Evolutionary conservation across 768 basidiomycete species (phyloP).

Genomic region (Lactarius sanguifluus): DNA sequence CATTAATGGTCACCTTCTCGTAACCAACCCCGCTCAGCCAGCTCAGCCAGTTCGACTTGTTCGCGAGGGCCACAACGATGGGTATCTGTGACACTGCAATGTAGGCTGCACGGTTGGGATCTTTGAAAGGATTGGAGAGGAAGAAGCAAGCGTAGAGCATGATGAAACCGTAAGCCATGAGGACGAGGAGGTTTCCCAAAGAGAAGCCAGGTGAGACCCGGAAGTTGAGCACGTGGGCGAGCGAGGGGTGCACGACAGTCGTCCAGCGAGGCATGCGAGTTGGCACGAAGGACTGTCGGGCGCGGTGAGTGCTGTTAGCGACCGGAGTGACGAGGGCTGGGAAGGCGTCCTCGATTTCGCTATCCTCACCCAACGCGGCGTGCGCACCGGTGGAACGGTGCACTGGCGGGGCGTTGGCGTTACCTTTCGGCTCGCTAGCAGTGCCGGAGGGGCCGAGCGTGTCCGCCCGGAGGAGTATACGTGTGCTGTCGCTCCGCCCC

Average conservation of each 20-base stretch:
- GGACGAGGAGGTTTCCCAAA: conserved; percentile 40
- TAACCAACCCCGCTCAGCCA: conserved; percentile 46
- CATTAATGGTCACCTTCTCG: conserved; percentile 40
- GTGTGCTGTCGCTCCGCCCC: conserved; percentile 23
- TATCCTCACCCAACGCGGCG: not conserved
- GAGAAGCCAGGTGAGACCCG: conserved; percentile 40
- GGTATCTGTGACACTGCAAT: conserved; percentile 49
- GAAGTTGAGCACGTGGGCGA: conserved; percentile 36
- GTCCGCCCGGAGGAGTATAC: conserved; percentile 16
- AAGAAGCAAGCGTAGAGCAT: conserved; percentile 41
- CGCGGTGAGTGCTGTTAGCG: not conserved
- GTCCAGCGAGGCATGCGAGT: conserved; percentile 41
- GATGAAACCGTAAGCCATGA: conserved; percentile 38
- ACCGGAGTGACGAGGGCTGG: conserved; percentile 2
- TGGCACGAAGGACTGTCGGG: conserved; percentile 29
- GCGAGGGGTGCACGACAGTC: conserved; percentile 34
- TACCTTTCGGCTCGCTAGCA: not conserved
- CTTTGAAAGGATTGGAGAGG: conserved; percentile 38
- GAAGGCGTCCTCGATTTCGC: not conserved
- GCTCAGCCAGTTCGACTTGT: conserved; percentile 51
- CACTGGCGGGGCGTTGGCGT: not conserved
- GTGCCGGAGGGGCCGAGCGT: conserved; percentile 18
- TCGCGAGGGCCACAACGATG: conserved; percentile 44
- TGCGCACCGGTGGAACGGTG: not conserved
- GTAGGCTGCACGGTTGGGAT: conserved; percentile 37